Evolutionary conservation across 2,329 filamentous ascomycete species (phyloP).

Genomic region (Diaporthe citri): DNA sequence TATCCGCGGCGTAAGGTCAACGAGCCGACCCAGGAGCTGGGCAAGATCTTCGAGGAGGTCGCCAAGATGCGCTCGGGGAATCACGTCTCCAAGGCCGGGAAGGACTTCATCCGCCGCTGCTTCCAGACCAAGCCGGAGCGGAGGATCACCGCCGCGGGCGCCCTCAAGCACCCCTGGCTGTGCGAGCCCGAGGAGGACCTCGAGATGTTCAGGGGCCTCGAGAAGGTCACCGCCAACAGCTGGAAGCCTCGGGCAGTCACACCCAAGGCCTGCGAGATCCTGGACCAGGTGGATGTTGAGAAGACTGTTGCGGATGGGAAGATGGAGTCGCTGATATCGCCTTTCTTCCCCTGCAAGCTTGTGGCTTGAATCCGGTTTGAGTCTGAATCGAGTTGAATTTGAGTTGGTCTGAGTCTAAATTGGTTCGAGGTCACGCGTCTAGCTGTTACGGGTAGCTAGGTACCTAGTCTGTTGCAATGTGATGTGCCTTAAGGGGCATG

Average conservation of each 20-base stretch:
- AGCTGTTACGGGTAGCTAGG: neutral
- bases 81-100: slow-evolving; percentile 41
- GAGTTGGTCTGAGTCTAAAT: neutral
- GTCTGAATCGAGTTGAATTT: neutral
- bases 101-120: slow-evolving; percentile 52
- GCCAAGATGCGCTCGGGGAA: slow-evolving; percentile 35
- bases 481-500: neutral
- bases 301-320: neutral
- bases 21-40: slow-evolving; percentile 40
- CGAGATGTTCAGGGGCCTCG: slow-evolving; percentile 38
- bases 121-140: slow-evolving; percentile 48
- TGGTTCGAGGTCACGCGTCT: neutral
- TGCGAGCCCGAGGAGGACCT: slow-evolving; percentile 36
- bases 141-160: slow-evolving; percentile 51
- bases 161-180: slow-evolving; percentile 55
- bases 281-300: slow-evolving; percentile 7
- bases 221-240: slow-evolving; percentile 31
- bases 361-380: neutral
- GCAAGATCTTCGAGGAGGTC: slow-evolving; percentile 30
- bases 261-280: neutral
- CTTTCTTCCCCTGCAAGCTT: slow-evolving; percentile 21
- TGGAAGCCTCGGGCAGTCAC: slow-evolving; percentile 40
- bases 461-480: slow-evolving; percentile 1
- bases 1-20: slow-evolving; percentile 41
- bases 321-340: neutral